Base-by-base conservation (phyloP, 140 eudicot genomes). In the Ambrosia hybrid region DNA sequence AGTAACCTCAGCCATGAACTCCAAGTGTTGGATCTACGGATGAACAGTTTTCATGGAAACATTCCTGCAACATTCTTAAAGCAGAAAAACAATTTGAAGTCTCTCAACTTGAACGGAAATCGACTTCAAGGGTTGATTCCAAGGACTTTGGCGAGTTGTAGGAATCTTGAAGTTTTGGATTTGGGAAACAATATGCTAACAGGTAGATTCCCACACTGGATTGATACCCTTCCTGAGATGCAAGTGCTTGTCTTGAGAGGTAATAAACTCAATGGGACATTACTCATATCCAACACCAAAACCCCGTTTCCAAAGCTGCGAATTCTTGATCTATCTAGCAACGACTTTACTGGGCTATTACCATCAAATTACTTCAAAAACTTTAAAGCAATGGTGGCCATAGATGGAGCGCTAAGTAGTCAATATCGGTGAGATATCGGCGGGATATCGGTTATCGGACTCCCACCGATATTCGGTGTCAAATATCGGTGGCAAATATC, bases 321-420 rank as follows among this genome's bases (percentile, higher is more conserved):
- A 36, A 74, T 79, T 30, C 4, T 79, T 12, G 87, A 83, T 53
- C 60, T 75, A 15, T 75, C 87, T 38, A 3, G 78, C 51, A 83
- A 83, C 57, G 3, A 16, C 2, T 63, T 82, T 37, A 34, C 67
- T 0, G 77, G 86, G 9, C 30, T 3, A 6, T 34, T 82, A 45
- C 77, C 86, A 0, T 52, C 45, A 7, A 71, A 36, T 0, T 72
- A 76, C 51, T 59, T 81, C 8, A 17, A 45, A 4, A 71, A 59
- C 10, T 58, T 76, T 14, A 41, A 37, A 38, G 79, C 78, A 7
- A 58, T 49, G 55, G 36, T 41, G 63, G 4, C 30, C 3, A 52
- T 70, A 0, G 62, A 33, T 61, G 33, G 10, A 46, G 14, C 14
- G 21, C n/a, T n/a, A n/a, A n/a, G n/a, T n/a, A n/a, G n/a, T n/a